A percentile compares a stretch with the other conserved stretches of the same genome.
Evolutionary conservation across 768 basidiomycete species (phyloP).

Genomic region (Asterophora lycoperdoides): DNA sequence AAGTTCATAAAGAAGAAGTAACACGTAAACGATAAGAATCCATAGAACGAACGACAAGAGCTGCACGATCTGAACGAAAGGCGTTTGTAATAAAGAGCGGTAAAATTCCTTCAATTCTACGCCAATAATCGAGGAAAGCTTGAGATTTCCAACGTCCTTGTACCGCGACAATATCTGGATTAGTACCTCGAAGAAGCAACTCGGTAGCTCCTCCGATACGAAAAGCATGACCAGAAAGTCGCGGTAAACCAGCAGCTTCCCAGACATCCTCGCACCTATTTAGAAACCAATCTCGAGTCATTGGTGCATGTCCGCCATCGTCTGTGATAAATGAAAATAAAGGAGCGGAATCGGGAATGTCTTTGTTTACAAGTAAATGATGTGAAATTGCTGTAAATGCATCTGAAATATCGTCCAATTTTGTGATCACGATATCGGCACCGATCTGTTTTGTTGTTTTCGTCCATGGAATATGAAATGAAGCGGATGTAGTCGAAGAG

Average conservation of each 20-base stretch:
- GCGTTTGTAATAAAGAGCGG: too few species aligned
- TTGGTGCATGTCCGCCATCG: conserved; percentile 18
- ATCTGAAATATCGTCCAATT: background rate
- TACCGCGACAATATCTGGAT: background rate
- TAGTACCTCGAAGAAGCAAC: background rate
- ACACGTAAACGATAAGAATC: too few species aligned
- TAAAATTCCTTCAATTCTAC: too few species aligned
- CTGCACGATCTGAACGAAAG: too few species aligned
- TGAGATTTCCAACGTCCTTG: conserved; percentile 5
- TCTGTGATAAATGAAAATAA: background rate
- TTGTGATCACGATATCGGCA: conserved; percentile 22
- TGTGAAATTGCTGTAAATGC: background rate
- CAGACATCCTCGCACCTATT: conserved; percentile 1
- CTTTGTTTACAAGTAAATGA: background rate
- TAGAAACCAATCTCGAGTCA: conserved; percentile 1
- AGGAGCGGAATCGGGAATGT: background rate
- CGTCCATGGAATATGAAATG: conserved; percentile 31
- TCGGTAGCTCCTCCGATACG: conserved; percentile 3
- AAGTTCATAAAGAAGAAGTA: too few species aligned
- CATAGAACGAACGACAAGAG: too few species aligned
- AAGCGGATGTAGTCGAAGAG: conserved; percentile 3
- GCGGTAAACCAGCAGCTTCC: background rate
- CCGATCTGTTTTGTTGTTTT: conserved; percentile 26
- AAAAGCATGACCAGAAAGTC: conserved; percentile 2
- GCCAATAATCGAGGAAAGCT: conserved; percentile 10